Percentiles rank a stretch among this genome's conserved stretches.
These are phyloP conservation scores for Monosporozyma aerobia DNA, from an alignment of 805 yeast genomes.

Conservation along the genomic window DNA sequence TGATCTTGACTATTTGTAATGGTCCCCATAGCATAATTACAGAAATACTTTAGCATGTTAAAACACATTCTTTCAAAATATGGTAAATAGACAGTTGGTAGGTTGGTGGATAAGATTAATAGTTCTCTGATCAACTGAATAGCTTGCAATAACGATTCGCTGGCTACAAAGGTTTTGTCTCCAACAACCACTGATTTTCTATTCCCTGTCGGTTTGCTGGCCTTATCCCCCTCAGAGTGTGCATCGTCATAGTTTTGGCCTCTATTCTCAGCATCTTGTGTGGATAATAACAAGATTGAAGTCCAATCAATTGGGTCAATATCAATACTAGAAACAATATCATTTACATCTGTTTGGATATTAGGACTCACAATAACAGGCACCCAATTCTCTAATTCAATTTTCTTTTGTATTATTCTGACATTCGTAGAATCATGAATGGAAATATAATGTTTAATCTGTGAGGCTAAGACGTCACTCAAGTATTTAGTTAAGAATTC, in stretches of 20 bases:
- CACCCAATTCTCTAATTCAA: conserved; percentile 73
- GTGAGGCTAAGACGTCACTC: conserved; percentile 58
- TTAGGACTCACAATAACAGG: conserved; percentile 48
- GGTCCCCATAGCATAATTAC: conserved; percentile 28
- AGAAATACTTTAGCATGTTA: conserved; percentile 43
- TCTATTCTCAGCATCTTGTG: conserved; percentile 6
- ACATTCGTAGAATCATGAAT: conserved; percentile 46
- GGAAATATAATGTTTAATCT: conserved; percentile 49
- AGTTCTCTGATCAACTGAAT: conserved; percentile 41
- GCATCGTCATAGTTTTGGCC: conserved; percentile 2
- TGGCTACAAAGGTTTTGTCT: conserved; percentile 49
- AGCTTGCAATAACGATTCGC: conserved; percentile 38
- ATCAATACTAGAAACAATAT: conserved; percentile 39
- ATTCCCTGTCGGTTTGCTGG: conserved; percentile 19
- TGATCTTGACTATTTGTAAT: conserved; percentile 13
- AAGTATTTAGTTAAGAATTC: conserved; percentile 48
- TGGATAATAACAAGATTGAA: conserved; percentile 24
- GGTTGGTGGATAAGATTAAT: conserved; percentile 45
- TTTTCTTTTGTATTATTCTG: conserved; percentile 36
- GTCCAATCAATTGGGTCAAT: conserved; percentile 45
- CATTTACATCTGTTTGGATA: conserved; percentile 43
- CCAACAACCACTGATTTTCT: conserved; percentile 39
- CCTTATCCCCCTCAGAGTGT: background rate
- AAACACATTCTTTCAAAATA: conserved; percentile 36
- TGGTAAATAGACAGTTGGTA: conserved; percentile 35